These are phyloP conservation scores for Verticillium nonalfalfae DNA, from an alignment of 2,329 filamentous ascomycete genomes.

Conservation along the genomic window DNA sequence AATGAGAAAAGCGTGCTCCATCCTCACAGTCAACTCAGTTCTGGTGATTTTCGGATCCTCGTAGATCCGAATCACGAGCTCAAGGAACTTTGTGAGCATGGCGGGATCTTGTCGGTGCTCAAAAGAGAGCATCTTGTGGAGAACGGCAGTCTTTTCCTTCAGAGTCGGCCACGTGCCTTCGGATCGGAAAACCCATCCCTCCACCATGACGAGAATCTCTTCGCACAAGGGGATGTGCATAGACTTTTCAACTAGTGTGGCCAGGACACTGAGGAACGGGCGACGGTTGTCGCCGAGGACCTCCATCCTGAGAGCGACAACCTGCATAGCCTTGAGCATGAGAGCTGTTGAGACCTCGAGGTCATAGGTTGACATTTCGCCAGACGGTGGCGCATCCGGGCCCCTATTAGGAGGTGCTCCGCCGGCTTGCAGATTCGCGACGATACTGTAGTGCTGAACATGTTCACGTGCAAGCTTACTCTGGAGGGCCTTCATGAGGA, in stretches of 20 bases:
- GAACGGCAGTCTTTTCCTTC: conserved; percentile 96
- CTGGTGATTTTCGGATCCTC: conserved; percentile 94
- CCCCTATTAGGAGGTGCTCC: conserved; percentile 32
- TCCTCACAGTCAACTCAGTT: conserved; percentile 90
- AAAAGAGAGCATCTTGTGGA: conserved; percentile 99
- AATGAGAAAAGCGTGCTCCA: conserved; percentile 97
- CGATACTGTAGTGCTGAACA: conserved; percentile 65
- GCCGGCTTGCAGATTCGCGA: conserved; percentile 44
- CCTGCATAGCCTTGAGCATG: conserved; percentile 92
- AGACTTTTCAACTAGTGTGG: conserved; percentile 92
- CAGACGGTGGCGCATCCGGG: conserved; percentile 43
- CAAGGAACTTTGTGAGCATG: conserved; percentile 86
- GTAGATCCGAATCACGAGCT: conserved; percentile 95
- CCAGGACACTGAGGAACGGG: conserved; percentile 91
- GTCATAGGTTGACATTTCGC: conserved; percentile 66
- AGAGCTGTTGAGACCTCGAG: conserved; percentile 83
- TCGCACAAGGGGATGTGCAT: conserved; percentile 80
- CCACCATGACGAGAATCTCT: conserved; percentile 90
- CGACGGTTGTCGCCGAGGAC: conserved; percentile 83
- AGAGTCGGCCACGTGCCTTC: conserved; percentile 94
- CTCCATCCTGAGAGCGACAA: conserved; percentile 88
- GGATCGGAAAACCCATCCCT: conserved; percentile 92
- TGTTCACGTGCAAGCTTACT: conserved; percentile 90
- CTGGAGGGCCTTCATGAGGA: conserved; percentile 90
- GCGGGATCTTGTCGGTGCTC: conserved; percentile 78